Percentiles rank a stretch among this genome's conserved stretches.
phyloP scores from a whole-genome alignment of 257 asterid species.

The Ophiorrhiza pumila region DNA sequence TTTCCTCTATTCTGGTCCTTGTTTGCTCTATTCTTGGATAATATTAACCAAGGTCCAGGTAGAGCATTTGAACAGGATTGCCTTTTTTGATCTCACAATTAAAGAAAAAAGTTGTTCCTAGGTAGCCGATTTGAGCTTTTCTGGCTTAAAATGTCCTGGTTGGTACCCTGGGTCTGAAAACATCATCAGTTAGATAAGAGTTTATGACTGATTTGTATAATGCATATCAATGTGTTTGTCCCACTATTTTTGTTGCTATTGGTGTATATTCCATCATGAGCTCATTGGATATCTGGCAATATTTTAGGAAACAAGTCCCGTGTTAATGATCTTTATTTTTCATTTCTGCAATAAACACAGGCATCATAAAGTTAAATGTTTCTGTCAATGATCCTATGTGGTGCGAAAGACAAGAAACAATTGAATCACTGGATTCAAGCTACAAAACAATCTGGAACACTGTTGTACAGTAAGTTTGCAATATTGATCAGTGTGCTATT shows the following conservation, averaged over 20 bases:
- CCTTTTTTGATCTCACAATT: too few species aligned
- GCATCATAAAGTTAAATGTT: conserved; percentile 44
- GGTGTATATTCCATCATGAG: not conserved
- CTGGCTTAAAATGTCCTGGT: too few species aligned
- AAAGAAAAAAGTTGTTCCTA: too few species aligned
- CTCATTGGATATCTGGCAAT: not conserved
- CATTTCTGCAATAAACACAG: conserved; percentile 35
- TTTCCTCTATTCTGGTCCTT: not conserved
- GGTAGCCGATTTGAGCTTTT: too few species aligned
- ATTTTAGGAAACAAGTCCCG: not conserved
- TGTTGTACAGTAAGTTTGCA: conserved; percentile 40
- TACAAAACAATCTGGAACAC: conserved; percentile 53
- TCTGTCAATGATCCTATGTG: conserved; percentile 50
- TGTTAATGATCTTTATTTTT: not conserved
- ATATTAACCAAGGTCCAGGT: too few species aligned
- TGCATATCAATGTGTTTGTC: not conserved
- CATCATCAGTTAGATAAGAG: not conserved
- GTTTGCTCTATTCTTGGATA: too few species aligned
- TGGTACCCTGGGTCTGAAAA: too few species aligned
- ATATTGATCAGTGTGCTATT: conserved; percentile 11
- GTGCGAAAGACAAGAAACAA: conserved; percentile 50
- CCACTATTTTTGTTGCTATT: not conserved
- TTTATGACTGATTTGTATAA: not conserved
- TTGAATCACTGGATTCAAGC: conserved; percentile 54
- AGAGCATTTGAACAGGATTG: too few species aligned